phyloP scores from a whole-genome alignment of 306 rosid species.

The Lagenaria siceraria region DNA sequence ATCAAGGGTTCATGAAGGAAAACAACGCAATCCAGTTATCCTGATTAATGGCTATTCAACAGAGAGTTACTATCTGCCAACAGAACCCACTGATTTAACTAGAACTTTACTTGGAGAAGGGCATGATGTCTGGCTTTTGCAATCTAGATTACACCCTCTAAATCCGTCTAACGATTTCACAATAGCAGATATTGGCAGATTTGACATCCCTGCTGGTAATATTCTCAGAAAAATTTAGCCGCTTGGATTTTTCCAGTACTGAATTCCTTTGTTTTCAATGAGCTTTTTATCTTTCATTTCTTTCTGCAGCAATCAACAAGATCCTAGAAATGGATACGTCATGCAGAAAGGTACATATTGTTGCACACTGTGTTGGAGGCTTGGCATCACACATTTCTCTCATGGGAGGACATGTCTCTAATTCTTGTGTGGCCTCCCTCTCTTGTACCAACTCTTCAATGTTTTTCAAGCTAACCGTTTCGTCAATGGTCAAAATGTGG shows the following conservation, averaged over 20 bases:
- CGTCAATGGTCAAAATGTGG: slow-evolving; percentile 22
- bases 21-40: slow-evolving; percentile 18
- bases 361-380: slow-evolving; percentile 31
- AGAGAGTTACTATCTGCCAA: slow-evolving; percentile 19
- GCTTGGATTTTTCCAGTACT: not conserved
- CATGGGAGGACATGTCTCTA: slow-evolving; percentile 25
- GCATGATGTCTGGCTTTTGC: slow-evolving; percentile 22
- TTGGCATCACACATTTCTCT: slow-evolving; percentile 21
- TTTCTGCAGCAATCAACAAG: slow-evolving; percentile 17
- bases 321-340: slow-evolving; percentile 18
- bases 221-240: not conserved
- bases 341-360: slow-evolving; percentile 14
- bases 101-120: slow-evolving; percentile 22
- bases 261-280: not conserved
- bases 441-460: slow-evolving; percentile 30
- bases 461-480: slow-evolving; percentile 21
- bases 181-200: slow-evolving; percentile 24
- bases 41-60: slow-evolving; percentile 24
- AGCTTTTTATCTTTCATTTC: not conserved
- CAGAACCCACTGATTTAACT: slow-evolving; percentile 18
- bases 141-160: slow-evolving; percentile 21
- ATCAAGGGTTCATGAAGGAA: not conserved
- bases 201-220: slow-evolving; percentile 29
- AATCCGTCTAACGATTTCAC: slow-evolving; percentile 19
- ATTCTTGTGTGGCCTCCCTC: slow-evolving; percentile 17